Base-by-base conservation (phyloP, 441 rosid genomes). In the Raphanus hybrid region DNA sequence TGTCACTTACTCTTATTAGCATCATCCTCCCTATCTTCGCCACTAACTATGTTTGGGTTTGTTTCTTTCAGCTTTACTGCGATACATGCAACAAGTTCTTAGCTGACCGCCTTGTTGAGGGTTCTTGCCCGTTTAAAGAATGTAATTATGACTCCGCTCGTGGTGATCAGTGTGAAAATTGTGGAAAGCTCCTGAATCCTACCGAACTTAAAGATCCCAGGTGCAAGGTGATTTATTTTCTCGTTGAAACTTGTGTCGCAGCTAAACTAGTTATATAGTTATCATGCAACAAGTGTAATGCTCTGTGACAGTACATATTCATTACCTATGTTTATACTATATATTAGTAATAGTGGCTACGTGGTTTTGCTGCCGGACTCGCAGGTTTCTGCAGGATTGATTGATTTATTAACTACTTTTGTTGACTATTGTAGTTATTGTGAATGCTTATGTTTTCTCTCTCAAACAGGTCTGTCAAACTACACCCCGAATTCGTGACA, bases 31-130 rank as follows among this genome's bases (percentile, higher is more conserved):
- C 32, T 27, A 3, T 27, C 32, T 27, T 3, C 4, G 32, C 32
- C 32, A 27, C 32, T 29, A 29, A 29, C 0, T 29, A 29, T 29
- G 32, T 18, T 18, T 18, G 20, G 20, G 20, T 18, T 18, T 65
- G 9, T 64, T 70, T 77, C 15, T 29, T 85, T 74, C 87, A 95
- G 99, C 97, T 87, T 69, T 95, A 90, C 71, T 93, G 99, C 9
- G 87, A 88, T 67, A 89, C 92, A 23, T 95, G 98, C 85, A 41
- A 83, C 74, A 82, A 85, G 70, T 93, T 90, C 84, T 80, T 93
- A 77, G 99, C 99, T 67, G 99, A 95, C 54, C 88, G 99, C 72
- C 87, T 95, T 82, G 95, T 95, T 54, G 99, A 91, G 76, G 99
- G 99, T 67, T 75, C 75, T 65, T 95, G 99, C 78, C 99, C 99